Evolutionary conservation across 2,329 filamentous ascomycete species (phyloP).

Genomic region (Cercospora sp.): DNA sequence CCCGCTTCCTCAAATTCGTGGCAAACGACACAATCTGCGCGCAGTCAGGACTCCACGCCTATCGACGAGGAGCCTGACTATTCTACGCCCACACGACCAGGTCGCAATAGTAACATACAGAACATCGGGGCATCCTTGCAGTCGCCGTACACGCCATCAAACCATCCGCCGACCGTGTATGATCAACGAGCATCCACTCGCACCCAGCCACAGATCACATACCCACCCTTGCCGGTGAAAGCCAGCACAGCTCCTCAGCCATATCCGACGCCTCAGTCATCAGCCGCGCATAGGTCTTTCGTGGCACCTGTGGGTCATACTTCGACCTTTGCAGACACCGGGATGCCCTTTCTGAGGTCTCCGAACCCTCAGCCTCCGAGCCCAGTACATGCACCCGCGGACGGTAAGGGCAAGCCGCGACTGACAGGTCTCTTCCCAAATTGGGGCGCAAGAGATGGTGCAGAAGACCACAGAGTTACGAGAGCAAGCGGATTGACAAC

Average conservation of each 20-base stretch:
- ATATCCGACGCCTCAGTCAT: conserved; percentile 7
- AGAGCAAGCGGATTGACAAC: conserved; percentile 35
- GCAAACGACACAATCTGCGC: conserved; percentile 17
- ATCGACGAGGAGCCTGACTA: conserved; percentile 22
- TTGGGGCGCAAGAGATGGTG: conserved; percentile 10
- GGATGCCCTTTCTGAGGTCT: conserved; percentile 5
- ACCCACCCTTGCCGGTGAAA: conserved; percentile 8
- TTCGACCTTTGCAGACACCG: conserved; percentile 11
- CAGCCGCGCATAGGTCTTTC: background rate
- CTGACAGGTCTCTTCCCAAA: conserved; percentile 18
- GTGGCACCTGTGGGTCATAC: conserved; percentile 1
- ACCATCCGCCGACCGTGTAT: conserved; percentile 9
- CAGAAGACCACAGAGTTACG: conserved; percentile 20
- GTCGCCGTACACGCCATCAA: conserved; percentile 27
- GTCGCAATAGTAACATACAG: conserved; percentile 22
- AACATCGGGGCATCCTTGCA: conserved; percentile 25
- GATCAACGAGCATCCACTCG: background rate
- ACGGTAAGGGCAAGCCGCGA: conserved; percentile 2
- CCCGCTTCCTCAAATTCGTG: conserved; percentile 15
- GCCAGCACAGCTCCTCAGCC: conserved; percentile 3
- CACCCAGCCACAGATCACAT: conserved; percentile 12
- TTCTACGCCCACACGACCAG: conserved; percentile 26
- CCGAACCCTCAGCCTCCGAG: conserved; percentile 8
- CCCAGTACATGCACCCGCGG: conserved; percentile 7
- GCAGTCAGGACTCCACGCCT: conserved; percentile 20